Evolutionary conservation across 78 protist genomes (phyloP).

Genomic region (Dictyostelium firmibasis): DNA sequence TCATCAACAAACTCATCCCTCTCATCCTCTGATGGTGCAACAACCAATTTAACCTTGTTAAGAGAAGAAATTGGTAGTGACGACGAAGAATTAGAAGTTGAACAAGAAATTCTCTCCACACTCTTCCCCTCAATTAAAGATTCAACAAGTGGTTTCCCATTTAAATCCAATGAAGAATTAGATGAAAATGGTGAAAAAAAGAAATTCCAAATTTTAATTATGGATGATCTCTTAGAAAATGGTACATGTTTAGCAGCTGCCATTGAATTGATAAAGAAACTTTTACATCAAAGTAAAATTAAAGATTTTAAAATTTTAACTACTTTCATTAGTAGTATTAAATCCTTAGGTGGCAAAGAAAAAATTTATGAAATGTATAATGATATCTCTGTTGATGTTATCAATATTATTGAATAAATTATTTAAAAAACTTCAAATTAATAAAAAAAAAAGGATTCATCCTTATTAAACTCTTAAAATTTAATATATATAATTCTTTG

Average conservation of each 20-base stretch:
- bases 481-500: too few species aligned
- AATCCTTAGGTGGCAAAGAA: background rate
- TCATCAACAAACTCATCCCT: background rate
- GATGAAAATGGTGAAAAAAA: background rate
- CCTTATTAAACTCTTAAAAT: too few species aligned
- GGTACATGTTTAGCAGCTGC: background rate
- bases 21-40: background rate
- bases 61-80: background rate
- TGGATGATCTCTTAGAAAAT: background rate
- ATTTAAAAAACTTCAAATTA: background rate
- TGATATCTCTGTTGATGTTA: background rate
- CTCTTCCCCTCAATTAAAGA: background rate
- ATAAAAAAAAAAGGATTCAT: background rate
- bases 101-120: background rate
- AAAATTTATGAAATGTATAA: conserved; percentile 10
- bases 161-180: background rate
- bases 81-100: background rate
- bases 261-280: background rate
- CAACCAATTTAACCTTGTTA: background rate
- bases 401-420: background rate
- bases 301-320: background rate
- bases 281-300: background rate
- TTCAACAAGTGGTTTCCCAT: background rate
- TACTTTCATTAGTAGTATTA: background rate
- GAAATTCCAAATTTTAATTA: background rate